phyloP scores from a whole-genome alignment of 176 grass and related monocot species.

The Lolium perenne region DNA sequence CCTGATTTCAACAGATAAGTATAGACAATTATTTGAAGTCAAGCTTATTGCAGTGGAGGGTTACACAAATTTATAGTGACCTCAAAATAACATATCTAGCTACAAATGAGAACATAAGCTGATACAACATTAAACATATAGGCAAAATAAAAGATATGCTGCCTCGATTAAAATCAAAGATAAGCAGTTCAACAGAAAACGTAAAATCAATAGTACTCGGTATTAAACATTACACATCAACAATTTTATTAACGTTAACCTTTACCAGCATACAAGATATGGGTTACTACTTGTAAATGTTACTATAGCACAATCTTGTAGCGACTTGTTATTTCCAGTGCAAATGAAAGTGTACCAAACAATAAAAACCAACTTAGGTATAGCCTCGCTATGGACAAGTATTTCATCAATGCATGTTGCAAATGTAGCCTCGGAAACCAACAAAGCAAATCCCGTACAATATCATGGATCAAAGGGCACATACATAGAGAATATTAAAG shows the following conservation, averaged over 20 bases:
- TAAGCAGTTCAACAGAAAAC: background rate
- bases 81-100: slow-evolving; percentile 21
- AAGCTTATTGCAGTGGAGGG: slow-evolving; percentile 23
- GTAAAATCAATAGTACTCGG: slow-evolving; percentile 12
- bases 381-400: background rate
- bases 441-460: background rate
- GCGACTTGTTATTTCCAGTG: slow-evolving; percentile 26
- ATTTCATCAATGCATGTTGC: background rate
- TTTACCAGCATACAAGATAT: background rate
- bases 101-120: background rate
- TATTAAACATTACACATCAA: background rate
- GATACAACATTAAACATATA: background rate
- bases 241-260: background rate
- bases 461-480: slow-evolving; percentile 1
- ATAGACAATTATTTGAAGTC: slow-evolving; percentile 56
- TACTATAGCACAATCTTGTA: background rate
- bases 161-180: background rate
- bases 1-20: slow-evolving; percentile 78
- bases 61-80: slow-evolving; percentile 17
- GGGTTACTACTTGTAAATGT: background rate
- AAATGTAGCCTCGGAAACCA: background rate
- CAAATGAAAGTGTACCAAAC: background rate
- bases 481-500: background rate
- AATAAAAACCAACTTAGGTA: background rate
- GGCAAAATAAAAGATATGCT: background rate